Base-by-base conservation (phyloP, 768 basidiomycete species). In the Clitopilus hobsonii region DNA sequence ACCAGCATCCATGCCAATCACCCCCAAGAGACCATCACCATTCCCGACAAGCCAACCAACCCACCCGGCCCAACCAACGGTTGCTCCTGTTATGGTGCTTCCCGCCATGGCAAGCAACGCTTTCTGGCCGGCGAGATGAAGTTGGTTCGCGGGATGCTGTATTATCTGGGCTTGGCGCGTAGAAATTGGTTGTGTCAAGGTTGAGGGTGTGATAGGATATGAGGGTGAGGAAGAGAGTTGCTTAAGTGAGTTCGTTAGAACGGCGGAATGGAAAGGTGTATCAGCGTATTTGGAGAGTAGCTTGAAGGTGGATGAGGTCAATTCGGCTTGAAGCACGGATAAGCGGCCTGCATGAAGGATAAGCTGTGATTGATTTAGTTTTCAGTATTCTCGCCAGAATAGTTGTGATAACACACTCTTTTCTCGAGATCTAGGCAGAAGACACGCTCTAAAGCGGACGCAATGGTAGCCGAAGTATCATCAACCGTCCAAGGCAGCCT, bases 51-150 rank as follows among this genome's bases (percentile, higher is more conserved):
- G 60, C 67, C 73, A 77, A 2, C 76, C 77, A 51, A 76, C 59
- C 82, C 83, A 86, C 0, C 81, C 83, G 13, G 76, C 72, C 84
- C 86, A 90, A 16, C 82, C 75, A 4, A 86, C 59, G 7, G 78
- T 75, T 23, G 75, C 69, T 14, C 87, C 82, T 2, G 74, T 68
- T 1, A 77, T 66, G 2, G 80, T 61, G 8, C 83, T 78, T 1
- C 75, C 73, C 11, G 78, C 68, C 63, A 81, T 78, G 1, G 75
- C 76, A 6, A 85, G 57, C 11, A 85, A 75, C 2, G 76, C 75
- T 10, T 73, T 73, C 62, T 91, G 88, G 3, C 81, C 89, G 18
- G 81, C 73, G n/a, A 79, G 62, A 61, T 91, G 88, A 26, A 92
- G 72, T 16, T 74, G 74, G 6, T 74, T 70, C 2, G 84, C 86